Evolutionary conservation across 345 rosid species (phyloP), one percentile per base, ranked within the genome.

Genomic region (Salix suchowensis): DNA sequence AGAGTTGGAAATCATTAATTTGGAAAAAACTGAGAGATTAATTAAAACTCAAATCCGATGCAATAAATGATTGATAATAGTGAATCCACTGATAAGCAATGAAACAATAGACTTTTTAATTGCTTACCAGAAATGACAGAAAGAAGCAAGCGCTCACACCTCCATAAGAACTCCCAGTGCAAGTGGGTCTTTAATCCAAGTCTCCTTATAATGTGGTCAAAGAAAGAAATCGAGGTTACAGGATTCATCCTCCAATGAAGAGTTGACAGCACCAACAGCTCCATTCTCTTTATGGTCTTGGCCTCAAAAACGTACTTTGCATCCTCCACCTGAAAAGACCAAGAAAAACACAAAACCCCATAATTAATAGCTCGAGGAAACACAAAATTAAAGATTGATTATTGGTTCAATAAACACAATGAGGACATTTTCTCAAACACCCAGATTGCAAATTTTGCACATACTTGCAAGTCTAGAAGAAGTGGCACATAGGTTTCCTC

Each of bases 211-310:
- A 93, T 86, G 85, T 90, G 90, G 84, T 92, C 88, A 44, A 94
- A 88, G 87, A 88, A 95, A 1, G 94, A 88, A 82, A 91, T 80
- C 66, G 97, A 93, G 21, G 98, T 93, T 62, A 91, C 92, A 19
- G 97, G 97, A 73, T 91, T 89, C 98, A 95, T 93, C 85, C 89
- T 86, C 97, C 97, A 95, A 32, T 80, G 82, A 30, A 95, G 97
- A 42, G 91, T 85, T 52, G 98, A 89, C 42, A 94, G 87, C 83
- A 92, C 80, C 85, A 91, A 81, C 81, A 94, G 91, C 88, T 93
- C 97, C 98, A 95, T 95, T 86, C 91, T 89, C 81, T 91, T 94
- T 19, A 95, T 85, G 23, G 97, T 93, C 83, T 90, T 91, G 46
- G 97, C 87, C 78, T 91, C 97, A 75, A 95, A 94, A 26, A 91